Base-by-base conservation (phyloP, 208 protist genomes). In the Crithidia thermophila region DNA sequence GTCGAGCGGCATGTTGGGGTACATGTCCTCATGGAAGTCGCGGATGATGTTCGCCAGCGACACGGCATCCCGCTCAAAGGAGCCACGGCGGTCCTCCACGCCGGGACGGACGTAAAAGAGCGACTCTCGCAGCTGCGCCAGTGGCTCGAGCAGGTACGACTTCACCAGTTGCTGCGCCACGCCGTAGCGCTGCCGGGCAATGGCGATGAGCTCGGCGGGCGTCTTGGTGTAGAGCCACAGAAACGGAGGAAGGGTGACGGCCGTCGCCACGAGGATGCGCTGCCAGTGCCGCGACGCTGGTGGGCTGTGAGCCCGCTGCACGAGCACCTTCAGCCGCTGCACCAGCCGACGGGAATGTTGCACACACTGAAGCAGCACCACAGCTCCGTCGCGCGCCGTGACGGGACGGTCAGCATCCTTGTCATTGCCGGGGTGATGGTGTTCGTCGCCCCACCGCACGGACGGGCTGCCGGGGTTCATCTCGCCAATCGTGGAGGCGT, bases 1-100 rank as follows among this genome's bases (percentile, higher is more conserved):
- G 3, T 51, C 59, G 52, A 76, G 57, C 13, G 72, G 25, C 58
- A 78, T 72, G 31, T 58, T 67, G 2, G 77, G 76, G 63, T 83
- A 88, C 75, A 89, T 83, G 72, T 92, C 82, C 33, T 84, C 83
- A 61, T 92, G 76, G 47, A 91, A 94, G 57, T 94, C 88, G 11
- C 77, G 70, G 37, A 94, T 89, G 33, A 94, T 88, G 47, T 94
- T 89, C 1, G 88, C 83, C 20, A 92, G 72, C 18, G 85, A 74
- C 30, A 68, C 74, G 18, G 80, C 81, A 37, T 94, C 88, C 18
- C 77, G 64, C 39, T 84, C 82, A 39, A 87, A 74, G 20, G 77
- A 70, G 13, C 71, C 58, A 23, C 79, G 81, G 20, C 85, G 83
- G 31, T 89, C 84, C 59, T 89, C 71, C 16, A 88, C 86, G 11